Conservation (phyloP, 2,329 filamentous ascomycete species). For the Colletotrichum sidae region DNA sequence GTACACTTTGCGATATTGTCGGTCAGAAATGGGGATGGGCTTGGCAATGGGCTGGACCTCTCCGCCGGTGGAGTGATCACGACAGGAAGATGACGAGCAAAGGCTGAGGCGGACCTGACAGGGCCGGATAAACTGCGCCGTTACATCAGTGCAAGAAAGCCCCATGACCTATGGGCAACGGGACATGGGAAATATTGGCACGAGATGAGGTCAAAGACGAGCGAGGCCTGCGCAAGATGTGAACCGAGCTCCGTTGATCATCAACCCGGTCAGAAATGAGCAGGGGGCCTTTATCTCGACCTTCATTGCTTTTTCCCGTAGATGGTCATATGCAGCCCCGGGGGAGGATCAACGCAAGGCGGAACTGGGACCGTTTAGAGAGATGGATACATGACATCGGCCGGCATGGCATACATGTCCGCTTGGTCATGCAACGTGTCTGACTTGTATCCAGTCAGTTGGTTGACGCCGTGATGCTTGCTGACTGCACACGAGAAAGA, state of each 20-base stretch:
- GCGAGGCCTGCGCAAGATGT: conserved; percentile 13
- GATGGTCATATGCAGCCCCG: conserved; percentile 14
- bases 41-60: no score
- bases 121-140: conserved; percentile 7
- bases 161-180: conserved; percentile 16
- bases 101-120: no score
- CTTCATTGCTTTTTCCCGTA: conserved; percentile 15
- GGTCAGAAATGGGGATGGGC: no score
- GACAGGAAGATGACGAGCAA: no score
- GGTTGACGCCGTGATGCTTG: neutral
- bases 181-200: neutral
- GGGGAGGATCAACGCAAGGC: conserved; percentile 13
- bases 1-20: no score
- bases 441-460: conserved; percentile 1
- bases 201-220: neutral
- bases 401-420: conserved; percentile 3
- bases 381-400: neutral
- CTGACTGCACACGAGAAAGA: neutral
- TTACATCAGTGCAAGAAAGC: conserved; percentile 17
- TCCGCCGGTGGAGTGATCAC: no score
- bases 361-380: neutral
- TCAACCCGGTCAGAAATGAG: conserved; percentile 7
- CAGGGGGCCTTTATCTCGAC: conserved; percentile 24
- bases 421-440: conserved; percentile 8
- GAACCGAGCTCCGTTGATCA: conserved; percentile 25